phyloP scores from a whole-genome alignment of 805 yeast species.

The Cyberlindnera subsufficiens region DNA sequence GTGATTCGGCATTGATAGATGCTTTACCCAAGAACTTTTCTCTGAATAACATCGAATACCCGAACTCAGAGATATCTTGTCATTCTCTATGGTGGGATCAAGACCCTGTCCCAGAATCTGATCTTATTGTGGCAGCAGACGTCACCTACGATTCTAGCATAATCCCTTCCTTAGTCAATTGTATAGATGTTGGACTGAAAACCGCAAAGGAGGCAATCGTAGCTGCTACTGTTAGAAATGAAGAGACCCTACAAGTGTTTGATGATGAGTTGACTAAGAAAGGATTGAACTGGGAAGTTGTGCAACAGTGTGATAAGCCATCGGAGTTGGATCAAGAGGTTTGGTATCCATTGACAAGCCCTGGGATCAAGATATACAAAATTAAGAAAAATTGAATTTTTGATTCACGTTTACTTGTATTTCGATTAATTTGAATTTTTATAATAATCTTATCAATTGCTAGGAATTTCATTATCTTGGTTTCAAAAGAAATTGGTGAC shows the following conservation, averaged over 20 bases:
- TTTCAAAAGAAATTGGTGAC: too few relatives aligned
- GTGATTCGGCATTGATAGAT: constrained; percentile 51
- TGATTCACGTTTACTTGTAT: too few relatives aligned
- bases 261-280: constrained; percentile 26
- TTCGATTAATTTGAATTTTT: too few relatives aligned
- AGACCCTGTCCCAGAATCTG: constrained; percentile 32
- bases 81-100: constrained; percentile 58
- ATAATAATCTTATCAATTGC: too few relatives aligned
- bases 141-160: constrained; percentile 73
- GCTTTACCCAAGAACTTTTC: constrained; percentile 37
- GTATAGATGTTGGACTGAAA: constrained; percentile 29
- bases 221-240: constrained; percentile 74
- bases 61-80: constrained; percentile 17
- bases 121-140: constrained; percentile 71
- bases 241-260: constrained; percentile 40
- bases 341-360: constrained; percentile 17
- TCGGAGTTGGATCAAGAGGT: constrained; percentile 21
- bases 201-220: constrained; percentile 34
- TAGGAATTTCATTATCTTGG: too few relatives aligned
- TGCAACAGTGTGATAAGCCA: constrained; percentile 9
- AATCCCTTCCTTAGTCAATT: constrained; percentile 47
- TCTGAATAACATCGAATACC: constrained; percentile 32
- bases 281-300: constrained; percentile 17
- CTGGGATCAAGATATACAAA: constrained; percentile 13
- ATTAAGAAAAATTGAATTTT: neutral